A percentile compares a stretch with the other conserved stretches of the same genome.
Evolutionary conservation across 306 rosid species (phyloP).

Genomic region (Heteromeles arbutifolia): DNA sequence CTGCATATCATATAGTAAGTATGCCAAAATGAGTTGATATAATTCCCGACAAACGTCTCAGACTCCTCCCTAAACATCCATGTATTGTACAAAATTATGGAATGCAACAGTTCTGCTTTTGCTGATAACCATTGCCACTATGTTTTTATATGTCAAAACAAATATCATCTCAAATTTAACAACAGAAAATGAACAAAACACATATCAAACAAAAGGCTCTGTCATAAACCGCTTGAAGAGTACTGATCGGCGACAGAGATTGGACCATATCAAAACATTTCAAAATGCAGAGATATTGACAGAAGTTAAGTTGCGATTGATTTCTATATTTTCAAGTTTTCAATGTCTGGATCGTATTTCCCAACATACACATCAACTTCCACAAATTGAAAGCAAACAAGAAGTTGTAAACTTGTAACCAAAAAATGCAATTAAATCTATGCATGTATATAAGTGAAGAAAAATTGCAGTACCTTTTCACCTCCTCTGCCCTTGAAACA

Average conservation of each 20-base stretch:
- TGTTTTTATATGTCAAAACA: too few relatives aligned
- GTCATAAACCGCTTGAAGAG: background rate
- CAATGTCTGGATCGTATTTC: background rate
- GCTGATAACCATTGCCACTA: background rate
- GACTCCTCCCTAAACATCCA: background rate
- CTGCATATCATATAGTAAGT: background rate
- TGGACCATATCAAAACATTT: too few relatives aligned
- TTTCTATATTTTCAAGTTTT: background rate
- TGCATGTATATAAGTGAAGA: background rate
- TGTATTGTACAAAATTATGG: background rate
- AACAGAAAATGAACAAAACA: background rate
- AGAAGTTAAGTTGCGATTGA: too few relatives aligned
- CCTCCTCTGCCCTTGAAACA: constrained; percentile 2
- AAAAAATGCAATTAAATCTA: background rate
- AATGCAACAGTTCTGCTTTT: background rate
- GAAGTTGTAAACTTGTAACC: background rate
- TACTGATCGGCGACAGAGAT: background rate
- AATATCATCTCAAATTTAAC: background rate
- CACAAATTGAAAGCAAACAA: background rate
- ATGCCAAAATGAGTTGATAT: background rate
- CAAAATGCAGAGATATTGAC: too few relatives aligned
- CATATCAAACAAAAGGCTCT: background rate
- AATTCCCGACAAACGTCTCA: background rate
- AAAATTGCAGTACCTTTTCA: background rate
- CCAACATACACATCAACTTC: background rate